Conservation (phyloP, 345 rosid genomes). For the Psidium friedrichsthalianum region DNA sequence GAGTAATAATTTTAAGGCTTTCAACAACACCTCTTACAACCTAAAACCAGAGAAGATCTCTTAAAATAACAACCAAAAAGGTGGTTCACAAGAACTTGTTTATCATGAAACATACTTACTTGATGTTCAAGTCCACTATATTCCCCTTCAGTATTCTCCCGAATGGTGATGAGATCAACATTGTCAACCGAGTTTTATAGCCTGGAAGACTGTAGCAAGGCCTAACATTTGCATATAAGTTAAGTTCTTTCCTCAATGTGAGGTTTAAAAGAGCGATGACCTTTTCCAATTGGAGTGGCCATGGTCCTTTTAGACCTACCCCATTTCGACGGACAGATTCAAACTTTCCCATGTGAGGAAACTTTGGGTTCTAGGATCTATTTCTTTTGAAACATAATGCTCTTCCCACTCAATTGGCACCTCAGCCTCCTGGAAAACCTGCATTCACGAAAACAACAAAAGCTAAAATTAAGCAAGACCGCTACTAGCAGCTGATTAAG, state of each 20-base stretch:
- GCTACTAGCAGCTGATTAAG: not conserved
- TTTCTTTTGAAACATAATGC: constrained; percentile 65
- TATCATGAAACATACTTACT: constrained; percentile 31
- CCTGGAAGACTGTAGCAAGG: constrained; percentile 99
- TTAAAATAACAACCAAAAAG: not conserved
- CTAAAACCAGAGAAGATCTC: constrained; percentile 17
- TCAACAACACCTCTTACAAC: constrained; percentile 99
- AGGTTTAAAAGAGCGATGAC: constrained; percentile 91
- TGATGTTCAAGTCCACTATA: constrained; percentile 99
- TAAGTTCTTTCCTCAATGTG: constrained; percentile 91
- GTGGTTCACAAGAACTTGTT: not conserved
- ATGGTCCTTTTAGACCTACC: constrained; percentile 99
- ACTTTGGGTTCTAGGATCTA: constrained; percentile 97
- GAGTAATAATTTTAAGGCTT: constrained; percentile 93
- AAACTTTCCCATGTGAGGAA: constrained; percentile 96
- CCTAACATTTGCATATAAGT: constrained; percentile 92
- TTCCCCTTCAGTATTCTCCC: constrained; percentile 98
- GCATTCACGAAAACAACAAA: not conserved
- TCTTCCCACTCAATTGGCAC: constrained; percentile 98
- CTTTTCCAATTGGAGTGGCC: constrained; percentile 99
- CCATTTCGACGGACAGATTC: constrained; percentile 71
- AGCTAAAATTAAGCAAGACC: not conserved
- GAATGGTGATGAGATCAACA: constrained; percentile 86
- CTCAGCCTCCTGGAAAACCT: constrained; percentile 49
- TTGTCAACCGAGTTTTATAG: constrained; percentile 85